phyloP scores from a whole-genome alignment of 73 alveolate genomes.

The Symbiodinium pilosum region DNA sequence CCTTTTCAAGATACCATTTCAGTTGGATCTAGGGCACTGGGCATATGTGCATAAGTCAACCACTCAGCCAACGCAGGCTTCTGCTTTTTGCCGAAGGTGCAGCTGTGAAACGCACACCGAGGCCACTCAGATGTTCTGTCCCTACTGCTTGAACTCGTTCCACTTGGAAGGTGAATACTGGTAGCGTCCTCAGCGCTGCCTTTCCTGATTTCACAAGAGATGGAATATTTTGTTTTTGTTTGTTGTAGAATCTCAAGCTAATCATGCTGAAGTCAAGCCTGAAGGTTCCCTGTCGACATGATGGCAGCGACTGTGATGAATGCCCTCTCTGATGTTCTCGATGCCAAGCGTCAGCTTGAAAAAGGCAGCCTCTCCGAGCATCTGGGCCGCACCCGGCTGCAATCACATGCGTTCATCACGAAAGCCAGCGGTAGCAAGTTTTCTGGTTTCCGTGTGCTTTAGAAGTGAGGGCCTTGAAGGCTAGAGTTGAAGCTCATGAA shows the following conservation, averaged over 20 bases:
- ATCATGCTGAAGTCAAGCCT: neutral
- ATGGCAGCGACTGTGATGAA: constrained; percentile 2
- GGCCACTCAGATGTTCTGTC: neutral
- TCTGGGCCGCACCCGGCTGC: neutral
- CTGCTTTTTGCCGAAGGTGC: no score
- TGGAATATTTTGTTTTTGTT: no score
- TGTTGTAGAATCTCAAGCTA: no score
- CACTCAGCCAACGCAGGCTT: no score
- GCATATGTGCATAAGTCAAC: no score
- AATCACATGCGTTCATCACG: no score
- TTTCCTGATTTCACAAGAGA: no score
- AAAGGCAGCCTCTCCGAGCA: neutral
- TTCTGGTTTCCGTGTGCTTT: neutral
- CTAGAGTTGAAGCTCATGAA: no score
- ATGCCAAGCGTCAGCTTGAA: neutral
- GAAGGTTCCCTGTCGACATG: neutral
- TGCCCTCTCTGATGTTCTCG: neutral
- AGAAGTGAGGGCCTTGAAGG: no score
- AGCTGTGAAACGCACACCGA: neutral
- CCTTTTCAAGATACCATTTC: no score
- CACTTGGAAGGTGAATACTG: neutral
- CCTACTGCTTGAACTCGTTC: neutral
- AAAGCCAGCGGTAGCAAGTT: neutral
- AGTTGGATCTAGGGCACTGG: no score
- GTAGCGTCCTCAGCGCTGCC: neutral